A percentile compares a stretch with the other conserved stretches of the same genome.
phyloP scores from a whole-genome alignment of 306 rosid species.

The Castanea sativa region DNA sequence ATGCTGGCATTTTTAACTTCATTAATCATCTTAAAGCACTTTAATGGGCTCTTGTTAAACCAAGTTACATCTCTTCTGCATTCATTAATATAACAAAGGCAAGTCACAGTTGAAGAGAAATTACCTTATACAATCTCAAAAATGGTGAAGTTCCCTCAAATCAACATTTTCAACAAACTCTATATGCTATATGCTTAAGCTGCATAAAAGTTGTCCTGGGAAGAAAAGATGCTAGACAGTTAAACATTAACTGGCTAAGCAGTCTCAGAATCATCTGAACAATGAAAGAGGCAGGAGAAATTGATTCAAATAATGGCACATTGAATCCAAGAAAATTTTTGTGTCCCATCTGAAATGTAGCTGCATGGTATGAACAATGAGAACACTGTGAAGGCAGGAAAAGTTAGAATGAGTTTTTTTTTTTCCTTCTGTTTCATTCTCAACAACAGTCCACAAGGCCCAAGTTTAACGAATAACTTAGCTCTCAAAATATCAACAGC shows the following conservation, averaged over 20 bases:
- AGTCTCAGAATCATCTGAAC: not conserved
- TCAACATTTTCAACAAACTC: not conserved
- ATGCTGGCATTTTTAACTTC: too few relatives aligned
- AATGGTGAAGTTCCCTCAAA: slow-evolving; percentile 1
- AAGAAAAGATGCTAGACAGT: not conserved
- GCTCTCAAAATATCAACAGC: not conserved
- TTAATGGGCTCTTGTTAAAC: too few relatives aligned
- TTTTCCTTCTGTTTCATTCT: not conserved
- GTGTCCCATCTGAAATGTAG: not conserved
- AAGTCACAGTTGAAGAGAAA: not conserved
- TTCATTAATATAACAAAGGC: too few relatives aligned
- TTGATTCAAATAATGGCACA: not conserved
- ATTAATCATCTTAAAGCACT: too few relatives aligned
- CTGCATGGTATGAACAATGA: not conserved
- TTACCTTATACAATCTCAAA: not conserved
- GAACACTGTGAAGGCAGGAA: not conserved
- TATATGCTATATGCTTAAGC: not conserved
- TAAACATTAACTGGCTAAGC: not conserved
- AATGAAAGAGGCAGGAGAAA: not conserved
- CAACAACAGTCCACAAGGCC: not conserved
- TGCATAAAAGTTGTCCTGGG: not conserved
- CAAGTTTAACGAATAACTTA: not conserved
- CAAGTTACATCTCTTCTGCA: too few relatives aligned
- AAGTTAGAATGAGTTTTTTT: not conserved
- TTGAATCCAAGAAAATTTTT: not conserved